Base-by-base conservation (phyloP, 495 filamentous ascomycete genomes). In the Penicillium nucicola region DNA sequence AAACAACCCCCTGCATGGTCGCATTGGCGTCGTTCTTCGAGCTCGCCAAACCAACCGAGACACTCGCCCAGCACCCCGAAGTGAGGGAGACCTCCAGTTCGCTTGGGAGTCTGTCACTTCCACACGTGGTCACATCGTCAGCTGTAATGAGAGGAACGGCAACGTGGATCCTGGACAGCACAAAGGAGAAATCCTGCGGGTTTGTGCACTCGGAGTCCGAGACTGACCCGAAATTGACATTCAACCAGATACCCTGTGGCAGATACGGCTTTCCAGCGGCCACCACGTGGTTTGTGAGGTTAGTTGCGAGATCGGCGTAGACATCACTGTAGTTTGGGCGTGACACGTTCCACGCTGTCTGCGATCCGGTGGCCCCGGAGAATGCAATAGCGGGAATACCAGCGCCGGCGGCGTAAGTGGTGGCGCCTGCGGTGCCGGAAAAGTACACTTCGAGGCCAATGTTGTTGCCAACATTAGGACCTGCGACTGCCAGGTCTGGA, bases 351-450 rank as follows among this genome's bases (percentile, higher is more conserved):
- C 74, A 88, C 0, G 78, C 71, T 4, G 78, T 77, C 22, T 69
- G 72, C 4, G 69, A 69, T 9, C 70, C 72, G 0, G 75, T 75
- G 0, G 60, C 54, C 1, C 84, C 83, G 5, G 77, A 81, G 67
- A 88, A 86, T 7, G 84, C 84, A 48, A 88, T 77, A 6, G 77
- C 78, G 0, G 84, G 84, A 39, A 87, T 81, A 7, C 77, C 75
- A 6, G 50, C 63, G 8, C 79, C 70, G 9, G 72, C 75, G 0
- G 84, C 81, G 52, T 82, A 83, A 11, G 70, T 75, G 17, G 82
- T 78, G 0, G 81, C 79, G 32, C 83, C 83, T 7, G 82, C 78
- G 4, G 85, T 88, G 4, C 84, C 84, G 8, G 83, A 85, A 52
- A 85, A 68, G 11, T 62, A 77, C 0, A 74, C 76, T 0, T 56